phyloP scores from a whole-genome alignment of 2,329 filamentous ascomycete genomes.

The Fusarium concolor region DNA sequence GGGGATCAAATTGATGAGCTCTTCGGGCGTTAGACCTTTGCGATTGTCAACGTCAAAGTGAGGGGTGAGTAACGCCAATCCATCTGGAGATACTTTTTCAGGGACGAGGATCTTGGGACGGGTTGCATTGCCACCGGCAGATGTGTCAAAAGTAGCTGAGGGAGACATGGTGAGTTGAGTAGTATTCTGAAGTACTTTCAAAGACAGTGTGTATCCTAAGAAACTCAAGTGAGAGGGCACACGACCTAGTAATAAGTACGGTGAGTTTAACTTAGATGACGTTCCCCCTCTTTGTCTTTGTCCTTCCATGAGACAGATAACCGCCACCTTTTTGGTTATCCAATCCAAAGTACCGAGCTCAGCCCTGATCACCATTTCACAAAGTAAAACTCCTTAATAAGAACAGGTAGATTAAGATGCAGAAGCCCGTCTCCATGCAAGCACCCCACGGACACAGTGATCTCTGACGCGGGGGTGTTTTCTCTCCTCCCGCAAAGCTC shows the following conservation, averaged over 20 bases:
- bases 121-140: slow-evolving; percentile 15
- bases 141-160: slow-evolving; percentile 43
- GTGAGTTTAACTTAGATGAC: slow-evolving; percentile 25
- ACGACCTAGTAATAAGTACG: slow-evolving; percentile 29
- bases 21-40: slow-evolving; percentile 69
- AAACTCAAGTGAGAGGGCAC: slow-evolving; percentile 19
- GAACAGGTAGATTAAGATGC: slow-evolving; percentile 20
- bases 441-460: slow-evolving; percentile 20
- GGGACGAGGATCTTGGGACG: slow-evolving; percentile 73
- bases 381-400: slow-evolving; percentile 37
- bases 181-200: slow-evolving; percentile 19
- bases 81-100: slow-evolving; percentile 84
- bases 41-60: slow-evolving; percentile 77
- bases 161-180: slow-evolving; percentile 44
- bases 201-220: slow-evolving; percentile 19
- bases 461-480: slow-evolving; percentile 29
- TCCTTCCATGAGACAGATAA: slow-evolving; percentile 26
- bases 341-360: slow-evolving; percentile 30
- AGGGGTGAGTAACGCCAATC: slow-evolving; percentile 73
- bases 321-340: slow-evolving; percentile 31
- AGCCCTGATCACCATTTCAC: slow-evolving; percentile 29
- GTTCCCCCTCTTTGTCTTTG: slow-evolving; percentile 24
- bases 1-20: slow-evolving; percentile 75
- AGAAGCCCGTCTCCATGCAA: slow-evolving; percentile 26
- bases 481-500: slow-evolving; percentile 4